These are phyloP conservation scores for Backusella macrospora DNA, from an alignment of 192 early-diverging fungal species.

Conservation along the genomic window DNA sequence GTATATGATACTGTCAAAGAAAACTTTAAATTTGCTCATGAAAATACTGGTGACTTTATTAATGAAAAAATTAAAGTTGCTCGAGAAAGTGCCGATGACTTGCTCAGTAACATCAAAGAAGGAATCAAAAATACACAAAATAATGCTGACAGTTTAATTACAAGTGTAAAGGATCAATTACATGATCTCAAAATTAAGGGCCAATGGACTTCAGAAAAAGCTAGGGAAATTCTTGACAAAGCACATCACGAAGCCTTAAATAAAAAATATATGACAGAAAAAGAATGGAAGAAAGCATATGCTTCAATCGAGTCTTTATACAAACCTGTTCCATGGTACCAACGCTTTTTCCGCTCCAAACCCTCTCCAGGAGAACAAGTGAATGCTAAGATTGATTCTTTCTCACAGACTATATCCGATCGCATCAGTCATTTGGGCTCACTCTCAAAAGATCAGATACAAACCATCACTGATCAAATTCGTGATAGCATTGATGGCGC, in stretches of 20 bases:
- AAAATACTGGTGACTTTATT: neutral
- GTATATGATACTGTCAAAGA: neutral
- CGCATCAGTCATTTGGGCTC: neutral
- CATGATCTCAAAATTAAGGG: conserved; percentile 6
- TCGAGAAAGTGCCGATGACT: neutral
- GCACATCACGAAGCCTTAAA: neutral
- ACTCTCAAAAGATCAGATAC: neutral
- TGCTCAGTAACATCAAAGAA: neutral
- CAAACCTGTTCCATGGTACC: conserved; percentile 20
- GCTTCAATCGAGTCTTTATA: neutral
- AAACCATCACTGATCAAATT: neutral
- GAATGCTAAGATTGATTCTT: neutral
- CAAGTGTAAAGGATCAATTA: neutral
- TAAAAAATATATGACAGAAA: conserved; percentile 15
- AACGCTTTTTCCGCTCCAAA: neutral
- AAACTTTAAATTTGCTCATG: neutral
- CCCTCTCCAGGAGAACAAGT: neutral
- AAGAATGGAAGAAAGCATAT: conserved; percentile 17
- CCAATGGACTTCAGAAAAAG: conserved; percentile 2
- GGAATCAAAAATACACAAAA: neutral
- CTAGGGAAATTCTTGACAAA: conserved; percentile 7
- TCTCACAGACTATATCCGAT: neutral
- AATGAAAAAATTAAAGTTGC: neutral
- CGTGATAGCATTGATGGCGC: neutral
- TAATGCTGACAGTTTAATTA: neutral